Base-by-base conservation (phyloP, 2,329 filamentous ascomycete species). In the Magnaporthiopsis incrustans region DNA sequence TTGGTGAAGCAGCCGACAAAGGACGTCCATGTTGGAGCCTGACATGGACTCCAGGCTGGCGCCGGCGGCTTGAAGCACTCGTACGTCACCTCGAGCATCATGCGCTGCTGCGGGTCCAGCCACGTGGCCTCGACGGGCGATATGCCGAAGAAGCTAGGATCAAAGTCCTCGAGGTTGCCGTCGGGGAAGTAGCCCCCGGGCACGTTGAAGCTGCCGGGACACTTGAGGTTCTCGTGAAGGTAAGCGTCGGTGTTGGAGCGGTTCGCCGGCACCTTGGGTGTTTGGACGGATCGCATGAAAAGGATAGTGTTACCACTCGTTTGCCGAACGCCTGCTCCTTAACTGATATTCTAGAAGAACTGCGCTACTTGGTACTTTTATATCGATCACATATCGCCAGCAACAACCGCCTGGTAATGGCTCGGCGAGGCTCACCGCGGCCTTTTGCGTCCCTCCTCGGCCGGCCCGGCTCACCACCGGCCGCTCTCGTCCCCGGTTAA, bases 131-230 rank as follows among this genome's bases (percentile, higher is more conserved):
- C 61, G 4, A 22, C 22, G 3, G 61, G 61, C 2, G 22, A 35
- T 18, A 63, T 35, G 18, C 44, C 53, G 53, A 63, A 63, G 12
- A 63, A 63, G 50, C 26, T 77, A 0, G 80, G 80, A 62, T 83
- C 81, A 64, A 83, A 83, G 8, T 75, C 74, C 26, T 77, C 73
- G 60, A 82, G 70, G 64, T 83, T 71, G 7, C 73, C 73, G n/a
- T 77, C 74, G 22, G 84, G 70, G 64, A 84, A 83, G 65, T 84
- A 81, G 0, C 76, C 82, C 2, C 80, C 81, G 2, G 33, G 33
- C 33, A 35, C 33, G 33, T 35, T 35, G 33, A 35, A 35, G 6
- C 73, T 70, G 58, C 11, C 65, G 69, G 2, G 59, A 63, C 3
- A 67, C 65, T 26, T 65, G 66, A 1, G 33, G 38, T 8, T 32